These are phyloP conservation scores for Bryum argenteum DNA, from an alignment of 225 moss, liverwort and hornwort species.

Conservation along the genomic window DNA sequence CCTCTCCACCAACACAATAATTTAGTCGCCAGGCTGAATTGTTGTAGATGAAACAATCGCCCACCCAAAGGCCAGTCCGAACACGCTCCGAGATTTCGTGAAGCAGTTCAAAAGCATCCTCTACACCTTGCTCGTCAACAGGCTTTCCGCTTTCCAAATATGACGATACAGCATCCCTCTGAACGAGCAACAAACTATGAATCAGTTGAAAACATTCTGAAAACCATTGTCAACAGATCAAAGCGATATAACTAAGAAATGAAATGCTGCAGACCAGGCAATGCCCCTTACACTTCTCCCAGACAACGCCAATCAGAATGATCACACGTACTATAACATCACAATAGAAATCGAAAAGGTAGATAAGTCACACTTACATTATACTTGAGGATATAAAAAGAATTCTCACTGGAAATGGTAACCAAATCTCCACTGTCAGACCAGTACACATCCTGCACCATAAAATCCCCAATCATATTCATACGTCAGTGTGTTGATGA, in stretches of 20 bases:
- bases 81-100: slow-evolving; percentile 89
- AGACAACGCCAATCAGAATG: slow-evolving; percentile 3
- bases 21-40: slow-evolving; percentile 92
- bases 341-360: not conserved
- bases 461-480: slow-evolving; percentile 6
- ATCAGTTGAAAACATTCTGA: not conserved
- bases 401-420: slow-evolving; percentile 78
- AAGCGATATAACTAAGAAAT: not conserved
- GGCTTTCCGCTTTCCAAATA: slow-evolving; percentile 83
- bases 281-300: slow-evolving; percentile 2
- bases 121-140: slow-evolving; percentile 90
- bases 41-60: slow-evolving; percentile 95
- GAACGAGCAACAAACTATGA: slow-evolving; percentile 17
- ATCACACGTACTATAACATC: not conserved
- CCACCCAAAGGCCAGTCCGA: slow-evolving; percentile 87
- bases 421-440: slow-evolving; percentile 78
- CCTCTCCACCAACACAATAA: slow-evolving; percentile 95
- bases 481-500: slow-evolving; percentile 5
- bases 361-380: slow-evolving; percentile 49
- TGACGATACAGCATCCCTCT: slow-evolving; percentile 74
- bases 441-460: slow-evolving; percentile 78
- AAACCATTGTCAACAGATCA: no score
- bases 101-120: slow-evolving; percentile 95
- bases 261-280: not conserved
- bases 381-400: slow-evolving; percentile 79